Evolutionary conservation across 371 early-diverging fungal genomes (phyloP), one percentile per base, ranked within the genome.

Genomic region (Mortierella sp.): DNA sequence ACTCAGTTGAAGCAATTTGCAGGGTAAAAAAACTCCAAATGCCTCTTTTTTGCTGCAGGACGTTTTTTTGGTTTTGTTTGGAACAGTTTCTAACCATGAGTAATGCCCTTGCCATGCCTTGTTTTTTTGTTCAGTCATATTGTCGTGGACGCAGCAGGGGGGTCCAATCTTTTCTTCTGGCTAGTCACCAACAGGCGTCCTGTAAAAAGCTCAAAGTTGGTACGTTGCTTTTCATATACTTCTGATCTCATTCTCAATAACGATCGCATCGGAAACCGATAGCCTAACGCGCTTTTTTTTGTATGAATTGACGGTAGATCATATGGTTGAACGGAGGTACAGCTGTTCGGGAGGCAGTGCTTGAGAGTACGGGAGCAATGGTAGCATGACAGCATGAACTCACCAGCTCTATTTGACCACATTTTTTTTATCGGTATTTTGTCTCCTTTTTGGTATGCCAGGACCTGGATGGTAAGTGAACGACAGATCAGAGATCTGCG

Each of bases 241-340:
- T 26, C 21, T 19, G 1, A 12, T 11, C 9, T n/a, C 27, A 17
- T 11, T 15, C 11, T 6, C n/a, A 41, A 21, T 26, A 23, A 9
- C 21, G 6, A 4, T 54, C 17, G 11, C 19, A 34, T 26, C 37
- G 41, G 41, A 37, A 8, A 34, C 39, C 32, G 48, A 21, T 28
- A n/a, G 19, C 19, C 23, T 26, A 15, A 15, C 51, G 21, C 24
- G 5, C 27, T 24, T 30, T n/a, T 30, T n/a, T 31, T 34, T 28
- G 34, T 55, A 8, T 28, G 17, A 3, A 39, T 12, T 58, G 44
- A 31, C 52, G 17, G 24, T 79, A 91, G 92, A 81, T 95, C 37
- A 84, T 95, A 44, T 95, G 95, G 95, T 62, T 95, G n/a, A 95
- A 95, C 75, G 95, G 95, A 56, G 94, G 95, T 58, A 78, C 26